Evolutionary conservation across 441 rosid species (phyloP).

Genomic region (California macrophylla): DNA sequence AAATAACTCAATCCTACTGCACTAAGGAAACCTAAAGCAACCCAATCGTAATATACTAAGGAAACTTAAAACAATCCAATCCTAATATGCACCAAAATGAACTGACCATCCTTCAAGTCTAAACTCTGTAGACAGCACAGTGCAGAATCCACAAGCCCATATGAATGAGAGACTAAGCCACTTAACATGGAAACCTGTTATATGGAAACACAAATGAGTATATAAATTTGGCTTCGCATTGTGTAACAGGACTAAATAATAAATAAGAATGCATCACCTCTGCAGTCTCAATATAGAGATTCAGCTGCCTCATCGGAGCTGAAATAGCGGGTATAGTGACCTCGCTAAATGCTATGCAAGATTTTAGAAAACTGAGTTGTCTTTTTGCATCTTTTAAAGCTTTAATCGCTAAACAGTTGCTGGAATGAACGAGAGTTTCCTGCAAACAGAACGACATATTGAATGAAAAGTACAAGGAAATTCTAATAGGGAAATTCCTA

Average conservation of each 20-base stretch:
- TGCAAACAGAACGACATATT: slow-evolving; percentile 28
- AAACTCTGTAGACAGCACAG: slow-evolving; percentile 41
- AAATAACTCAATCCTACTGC: too few species aligned
- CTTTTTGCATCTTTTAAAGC: slow-evolving; percentile 47
- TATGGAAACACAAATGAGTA: slow-evolving; percentile 21
- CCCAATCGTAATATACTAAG: too few species aligned
- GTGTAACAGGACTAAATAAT: neutral
- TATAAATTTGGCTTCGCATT: slow-evolving; percentile 6
- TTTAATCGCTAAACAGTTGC: slow-evolving; percentile 60
- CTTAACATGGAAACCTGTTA: slow-evolving; percentile 63
- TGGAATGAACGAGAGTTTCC: slow-evolving; percentile 73
- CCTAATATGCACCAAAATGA: neutral
- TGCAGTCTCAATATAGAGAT: slow-evolving; percentile 77
- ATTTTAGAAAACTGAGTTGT: slow-evolving; percentile 45
- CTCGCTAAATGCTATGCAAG: slow-evolving; percentile 79
- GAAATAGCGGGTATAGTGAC: slow-evolving; percentile 72
- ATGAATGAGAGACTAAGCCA: slow-evolving; percentile 68
- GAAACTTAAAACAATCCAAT: too few species aligned
- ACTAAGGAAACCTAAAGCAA: too few species aligned
- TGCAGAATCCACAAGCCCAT: slow-evolving; percentile 61
- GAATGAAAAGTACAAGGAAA: slow-evolving; percentile 14
- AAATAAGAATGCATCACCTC: slow-evolving; percentile 45
- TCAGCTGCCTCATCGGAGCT: slow-evolving; percentile 41
- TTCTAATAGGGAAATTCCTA: neutral
- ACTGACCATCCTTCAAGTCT: slow-evolving; percentile 47